These are phyloP conservation scores for Nymphaea colorata DNA, from an alignment of 164 flowering plant genomes.

Conservation along the genomic window DNA sequence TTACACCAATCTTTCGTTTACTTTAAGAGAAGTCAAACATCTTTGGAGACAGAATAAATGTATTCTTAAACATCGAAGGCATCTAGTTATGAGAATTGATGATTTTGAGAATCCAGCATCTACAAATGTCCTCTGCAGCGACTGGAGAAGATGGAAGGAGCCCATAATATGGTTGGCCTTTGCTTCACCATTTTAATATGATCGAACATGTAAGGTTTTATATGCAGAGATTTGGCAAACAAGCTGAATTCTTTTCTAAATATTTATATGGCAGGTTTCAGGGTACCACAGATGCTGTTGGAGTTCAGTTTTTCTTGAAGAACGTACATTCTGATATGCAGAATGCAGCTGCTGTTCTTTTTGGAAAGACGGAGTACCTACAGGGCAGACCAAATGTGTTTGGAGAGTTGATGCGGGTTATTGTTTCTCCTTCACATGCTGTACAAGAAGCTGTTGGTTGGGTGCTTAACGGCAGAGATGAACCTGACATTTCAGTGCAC, in stretches of 20 bases:
- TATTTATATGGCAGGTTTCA: slow-evolving; percentile 52
- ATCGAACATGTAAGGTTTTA: not conserved
- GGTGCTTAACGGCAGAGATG: slow-evolving; percentile 50
- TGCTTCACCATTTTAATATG: not conserved
- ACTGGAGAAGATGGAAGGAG: slow-evolving; percentile 81
- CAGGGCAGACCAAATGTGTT: slow-evolving; percentile 59
- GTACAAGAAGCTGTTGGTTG: slow-evolving; percentile 71
- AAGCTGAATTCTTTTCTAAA: not conserved
- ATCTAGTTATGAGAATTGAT: slow-evolving; percentile 63
- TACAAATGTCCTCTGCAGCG: slow-evolving; percentile 78
- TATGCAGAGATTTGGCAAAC: not conserved
- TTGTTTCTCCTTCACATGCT: slow-evolving; percentile 68
- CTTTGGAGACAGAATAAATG: slow-evolving; percentile 79
- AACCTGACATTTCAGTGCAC: slow-evolving; percentile 78
- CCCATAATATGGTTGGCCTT: slow-evolving; percentile 75
- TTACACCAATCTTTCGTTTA: slow-evolving; percentile 62
- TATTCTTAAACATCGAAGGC: slow-evolving; percentile 39
- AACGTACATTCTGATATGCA: slow-evolving; percentile 72
- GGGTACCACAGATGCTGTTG: slow-evolving; percentile 85
- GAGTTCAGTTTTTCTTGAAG: slow-evolving; percentile 88
- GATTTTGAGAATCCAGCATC: slow-evolving; percentile 75
- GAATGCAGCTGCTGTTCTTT: slow-evolving; percentile 47
- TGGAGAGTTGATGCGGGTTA: slow-evolving; percentile 82
- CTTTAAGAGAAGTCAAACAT: slow-evolving; percentile 87
- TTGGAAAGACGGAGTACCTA: slow-evolving; percentile 48